Evolutionary conservation across 768 basidiomycete genomes (phyloP).

Genomic region (Udeniomyces megalosporus): DNA sequence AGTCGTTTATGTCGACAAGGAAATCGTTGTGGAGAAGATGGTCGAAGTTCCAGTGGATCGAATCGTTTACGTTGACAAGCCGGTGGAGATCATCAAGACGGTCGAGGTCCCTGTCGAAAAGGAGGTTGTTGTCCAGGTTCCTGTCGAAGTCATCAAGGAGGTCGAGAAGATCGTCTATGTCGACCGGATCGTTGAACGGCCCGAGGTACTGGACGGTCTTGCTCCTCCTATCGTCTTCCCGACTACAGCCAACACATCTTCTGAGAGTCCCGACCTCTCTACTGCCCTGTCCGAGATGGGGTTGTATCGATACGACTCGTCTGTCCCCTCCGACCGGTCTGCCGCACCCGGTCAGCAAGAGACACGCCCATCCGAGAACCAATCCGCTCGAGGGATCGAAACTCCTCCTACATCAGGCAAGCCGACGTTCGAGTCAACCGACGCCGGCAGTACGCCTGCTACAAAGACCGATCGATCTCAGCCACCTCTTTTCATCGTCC

Average conservation of each 20-base stretch:
- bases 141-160: too few relatives aligned
- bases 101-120: slow-evolving; percentile 23
- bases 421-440: neutral
- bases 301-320: slow-evolving; percentile 4
- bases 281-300: slow-evolving; percentile 8
- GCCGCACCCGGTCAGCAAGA: neutral
- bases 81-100: slow-evolving; percentile 21
- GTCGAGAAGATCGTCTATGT: slow-evolving; percentile 20
- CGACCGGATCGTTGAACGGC: slow-evolving; percentile 1
- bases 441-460: too few relatives aligned
- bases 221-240: neutral
- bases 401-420: neutral
- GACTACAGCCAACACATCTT: too few relatives aligned
- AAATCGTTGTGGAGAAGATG: slow-evolving; percentile 16
- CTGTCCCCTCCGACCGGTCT: neutral
- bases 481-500: slow-evolving; percentile 3
- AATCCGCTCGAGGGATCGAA: too few relatives aligned
- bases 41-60: slow-evolving; percentile 16
- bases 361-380: too few relatives aligned
- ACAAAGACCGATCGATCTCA: slow-evolving; percentile 48
- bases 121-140: slow-evolving; percentile 20
- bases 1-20: slow-evolving; percentile 17
- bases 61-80: slow-evolving; percentile 17
- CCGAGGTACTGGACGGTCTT: neutral
- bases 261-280: neutral